Evolutionary conservation across 495 filamentous ascomycete genomes (phyloP).

Genomic region (Aspergillus conjunctus): DNA sequence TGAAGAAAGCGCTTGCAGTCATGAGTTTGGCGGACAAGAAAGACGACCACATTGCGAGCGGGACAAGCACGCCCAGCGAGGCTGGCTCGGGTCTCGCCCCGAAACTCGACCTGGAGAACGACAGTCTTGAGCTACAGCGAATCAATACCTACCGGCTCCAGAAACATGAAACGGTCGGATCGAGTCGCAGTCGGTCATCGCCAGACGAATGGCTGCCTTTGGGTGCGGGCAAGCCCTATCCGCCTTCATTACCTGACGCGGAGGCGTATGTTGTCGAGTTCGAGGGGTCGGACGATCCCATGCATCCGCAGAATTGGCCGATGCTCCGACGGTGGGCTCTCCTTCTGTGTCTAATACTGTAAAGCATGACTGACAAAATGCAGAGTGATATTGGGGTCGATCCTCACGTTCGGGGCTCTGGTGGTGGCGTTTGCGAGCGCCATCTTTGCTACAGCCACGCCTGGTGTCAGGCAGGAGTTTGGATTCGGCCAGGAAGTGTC

Average conservation of each 20-base stretch:
- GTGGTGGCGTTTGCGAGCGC: conserved; percentile 50
- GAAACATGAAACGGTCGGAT: conserved; percentile 34
- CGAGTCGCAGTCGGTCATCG: conserved; percentile 28
- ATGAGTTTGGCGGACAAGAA: too few relatives aligned
- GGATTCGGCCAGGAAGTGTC: conserved; percentile 48
- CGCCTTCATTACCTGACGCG: conserved; percentile 43
- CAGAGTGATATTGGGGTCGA: conserved; percentile 21
- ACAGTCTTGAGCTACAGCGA: conserved; percentile 28
- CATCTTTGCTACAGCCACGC: conserved; percentile 53
- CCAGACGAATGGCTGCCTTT: conserved; percentile 35
- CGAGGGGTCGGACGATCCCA: conserved; percentile 50
- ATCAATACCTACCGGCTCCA: conserved; percentile 38
- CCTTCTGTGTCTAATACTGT: not conserved
- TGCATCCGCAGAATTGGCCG: conserved; percentile 54
- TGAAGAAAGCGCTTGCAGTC: too few relatives aligned
- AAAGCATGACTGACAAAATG: not conserved
- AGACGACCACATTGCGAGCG: too few relatives aligned
- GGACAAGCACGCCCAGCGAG: too few relatives aligned
- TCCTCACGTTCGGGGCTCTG: conserved; percentile 43
- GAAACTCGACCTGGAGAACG: not conserved
- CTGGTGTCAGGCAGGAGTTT: conserved; percentile 45
- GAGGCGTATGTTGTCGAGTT: conserved; percentile 59
- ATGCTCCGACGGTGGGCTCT: conserved; percentile 26
- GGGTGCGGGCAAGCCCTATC: conserved; percentile 43
- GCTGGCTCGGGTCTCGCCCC: too few relatives aligned